Base-by-base conservation (phyloP, 768 basidiomycete genomes). In the Leucocoprinus birnbaumii region DNA sequence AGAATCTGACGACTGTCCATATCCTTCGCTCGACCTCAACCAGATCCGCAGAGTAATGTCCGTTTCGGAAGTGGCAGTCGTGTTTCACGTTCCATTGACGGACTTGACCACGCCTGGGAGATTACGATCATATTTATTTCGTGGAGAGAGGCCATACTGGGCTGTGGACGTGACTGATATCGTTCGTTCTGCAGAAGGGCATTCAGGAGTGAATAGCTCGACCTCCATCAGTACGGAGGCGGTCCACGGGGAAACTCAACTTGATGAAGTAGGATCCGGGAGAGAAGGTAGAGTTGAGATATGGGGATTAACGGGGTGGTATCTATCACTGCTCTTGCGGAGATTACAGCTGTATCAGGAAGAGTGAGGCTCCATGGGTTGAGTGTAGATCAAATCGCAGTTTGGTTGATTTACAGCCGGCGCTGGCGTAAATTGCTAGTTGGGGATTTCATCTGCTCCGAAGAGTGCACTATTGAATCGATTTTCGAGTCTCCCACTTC, bases 241-340 rank as follows among this genome's bases (percentile, higher is more conserved):
- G 37, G 65, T 69, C 49, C 41, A 26, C 10, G 45, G 54, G 8
- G 31, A 49, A 24, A 9, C 18, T n/a, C 47, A 31, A 37, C 21
- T 27, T 2, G 74, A 76, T 48, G 74, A 80, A 57, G 68, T 77
- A 41, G 76, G 76, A 13, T 65, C 68, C 18, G 77, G 73, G 25
- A 68, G 65, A 38, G 69, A 72, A 45, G 80, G 75, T 10, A 72
- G 73, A 55, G 67, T 90, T 14, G 87, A 91, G 63, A 82, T 91
- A 24, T 92, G 90, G 88, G 89, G 91, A 0, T 69, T 92, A 63
- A 91, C 91, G 19, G 91, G 89, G 34, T 91, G 89, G 88, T 92
- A 90, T 71, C 73, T 90, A 51, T 79, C 77, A 44, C 61, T 80
- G 46, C 68, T 91, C 61, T 82, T 89, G 82, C 78, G 73, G 58